Evolutionary conservation across 768 basidiomycete genomes (phyloP), one percentile per base, ranked within the genome.

Genomic region (Austroboletus eburneus): DNA sequence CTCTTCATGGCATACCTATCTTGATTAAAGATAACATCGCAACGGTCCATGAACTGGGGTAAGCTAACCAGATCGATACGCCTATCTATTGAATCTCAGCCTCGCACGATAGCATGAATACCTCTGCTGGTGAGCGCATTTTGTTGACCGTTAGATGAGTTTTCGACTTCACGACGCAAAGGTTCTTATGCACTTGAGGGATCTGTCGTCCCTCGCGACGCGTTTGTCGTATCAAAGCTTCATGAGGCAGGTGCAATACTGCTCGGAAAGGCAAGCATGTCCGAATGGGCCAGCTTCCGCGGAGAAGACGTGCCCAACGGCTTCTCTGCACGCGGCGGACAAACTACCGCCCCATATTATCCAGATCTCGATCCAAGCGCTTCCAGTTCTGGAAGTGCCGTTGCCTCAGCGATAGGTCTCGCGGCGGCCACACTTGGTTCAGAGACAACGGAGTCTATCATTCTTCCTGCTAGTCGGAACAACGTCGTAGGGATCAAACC

Each of bases 1-100:
- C 61, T 6, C 54, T 83, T 37, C 80, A 82, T 57, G 81, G 81
- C 0, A 80, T 82, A 44, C 81, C 80, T 1, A 61, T 82, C 23
- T 55, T 83, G 17, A 55, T 83, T 32, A 82, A 83, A 63, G 80
- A 70, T 36, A 70, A 71, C 43, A 68, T 70, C 18, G 69, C 66
- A 3, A 71, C 70, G 4, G 25, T 42, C 14, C 42, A 52, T 46
- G 45, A 52, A 24, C 50, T 63, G n/a, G 62, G 66, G 58, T 67
- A 42, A 48, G 56, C 23, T 7, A 8, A 17, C 34, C 35, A 25
- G 27, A 24, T 39, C 16, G 22, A 41, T 22, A 20, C 0, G 8
- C 24, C 35, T 43, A 21, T 23, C 16, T 20, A 38, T 27, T 32
- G 29, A 41, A 14, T 20, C 25, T 46, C 4, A 25, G 25, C 20